Conservation (phyloP, 1,284 basidiomycete genomes). For the Ceratobasidium sp. region DNA sequence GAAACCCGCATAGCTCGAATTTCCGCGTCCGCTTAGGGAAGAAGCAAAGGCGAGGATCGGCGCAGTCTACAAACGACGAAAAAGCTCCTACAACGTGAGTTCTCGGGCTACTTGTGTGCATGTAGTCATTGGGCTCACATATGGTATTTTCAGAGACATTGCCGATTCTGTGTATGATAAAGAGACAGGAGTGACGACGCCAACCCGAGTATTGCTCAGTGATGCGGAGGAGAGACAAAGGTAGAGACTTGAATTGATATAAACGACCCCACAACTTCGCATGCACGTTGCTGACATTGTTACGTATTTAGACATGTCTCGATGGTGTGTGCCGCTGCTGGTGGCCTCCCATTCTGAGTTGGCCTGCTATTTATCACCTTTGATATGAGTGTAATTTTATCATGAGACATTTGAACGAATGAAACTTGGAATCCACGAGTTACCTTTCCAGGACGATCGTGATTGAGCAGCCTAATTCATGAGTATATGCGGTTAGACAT, state of each 20-base stretch:
- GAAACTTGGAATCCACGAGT: too few species aligned
- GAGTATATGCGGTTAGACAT: neutral
- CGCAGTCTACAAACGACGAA: neutral
- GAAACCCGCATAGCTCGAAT: neutral
- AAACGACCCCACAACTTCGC: too few species aligned
- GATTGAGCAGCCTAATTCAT: too few species aligned
- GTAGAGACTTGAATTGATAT: neutral
- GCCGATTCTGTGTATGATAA: constrained; percentile 1
- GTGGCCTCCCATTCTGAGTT: neutral
- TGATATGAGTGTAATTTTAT: neutral
- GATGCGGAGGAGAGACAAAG: neutral
- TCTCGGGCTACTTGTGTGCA: neutral
- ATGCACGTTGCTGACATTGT: too few species aligned
- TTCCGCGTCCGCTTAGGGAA: neutral
- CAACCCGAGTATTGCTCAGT: neutral
- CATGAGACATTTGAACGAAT: neutral
- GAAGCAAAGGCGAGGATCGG: neutral
- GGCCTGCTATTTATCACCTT: neutral
- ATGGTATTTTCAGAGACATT: neutral
- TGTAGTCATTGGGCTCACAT: too few species aligned
- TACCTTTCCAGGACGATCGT: too few species aligned
- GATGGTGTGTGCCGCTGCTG: constrained; percentile 3
- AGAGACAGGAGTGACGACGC: neutral
- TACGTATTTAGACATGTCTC: neutral
- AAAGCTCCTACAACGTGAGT: neutral